Evolutionary conservation across 768 basidiomycete genomes (phyloP).

Genomic region (Lentinula lateritia): DNA sequence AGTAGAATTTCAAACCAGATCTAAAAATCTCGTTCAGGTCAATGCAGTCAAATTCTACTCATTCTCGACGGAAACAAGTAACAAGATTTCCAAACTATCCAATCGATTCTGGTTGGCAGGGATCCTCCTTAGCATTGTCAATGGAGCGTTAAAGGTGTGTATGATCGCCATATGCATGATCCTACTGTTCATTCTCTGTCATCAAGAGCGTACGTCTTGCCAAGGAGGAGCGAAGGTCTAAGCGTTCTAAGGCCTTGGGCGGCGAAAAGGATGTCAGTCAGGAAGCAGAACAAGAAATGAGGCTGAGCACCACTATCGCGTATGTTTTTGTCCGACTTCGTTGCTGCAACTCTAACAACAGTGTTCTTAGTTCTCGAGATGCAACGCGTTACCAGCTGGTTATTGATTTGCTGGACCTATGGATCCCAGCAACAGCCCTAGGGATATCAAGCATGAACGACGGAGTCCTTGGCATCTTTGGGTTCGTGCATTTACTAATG

Average conservation of each 20-base stretch:
- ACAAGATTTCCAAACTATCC: constrained; percentile 56
- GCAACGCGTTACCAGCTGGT: constrained; percentile 74
- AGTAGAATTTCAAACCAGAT: background rate
- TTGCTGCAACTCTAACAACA: constrained; percentile 7
- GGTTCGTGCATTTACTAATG: constrained; percentile 45
- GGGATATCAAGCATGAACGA: constrained; percentile 77
- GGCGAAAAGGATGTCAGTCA: constrained; percentile 66
- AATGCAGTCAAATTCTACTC: constrained; percentile 61
- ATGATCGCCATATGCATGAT: background rate
- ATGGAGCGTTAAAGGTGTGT: constrained; percentile 62
- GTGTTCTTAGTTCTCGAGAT: constrained; percentile 45
- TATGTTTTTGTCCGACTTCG: constrained; percentile 23
- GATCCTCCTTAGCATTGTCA: constrained; percentile 72
- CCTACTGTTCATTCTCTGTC: background rate
- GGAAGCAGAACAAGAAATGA: constrained; percentile 61
- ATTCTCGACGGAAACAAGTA: constrained; percentile 54
- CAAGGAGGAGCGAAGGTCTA: constrained; percentile 52
- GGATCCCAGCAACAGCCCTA: constrained; percentile 82
- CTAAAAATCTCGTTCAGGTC: constrained; percentile 35
- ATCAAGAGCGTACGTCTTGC: constrained; percentile 54
- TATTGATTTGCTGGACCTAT: constrained; percentile 82
- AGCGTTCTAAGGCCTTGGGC: constrained; percentile 35
- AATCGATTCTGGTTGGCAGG: constrained; percentile 88
- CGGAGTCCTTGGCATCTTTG: constrained; percentile 78
- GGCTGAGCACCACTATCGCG: constrained; percentile 51